Conservation (phyloP, 768 basidiomycete species). For the Galerina sulciceps region DNA sequence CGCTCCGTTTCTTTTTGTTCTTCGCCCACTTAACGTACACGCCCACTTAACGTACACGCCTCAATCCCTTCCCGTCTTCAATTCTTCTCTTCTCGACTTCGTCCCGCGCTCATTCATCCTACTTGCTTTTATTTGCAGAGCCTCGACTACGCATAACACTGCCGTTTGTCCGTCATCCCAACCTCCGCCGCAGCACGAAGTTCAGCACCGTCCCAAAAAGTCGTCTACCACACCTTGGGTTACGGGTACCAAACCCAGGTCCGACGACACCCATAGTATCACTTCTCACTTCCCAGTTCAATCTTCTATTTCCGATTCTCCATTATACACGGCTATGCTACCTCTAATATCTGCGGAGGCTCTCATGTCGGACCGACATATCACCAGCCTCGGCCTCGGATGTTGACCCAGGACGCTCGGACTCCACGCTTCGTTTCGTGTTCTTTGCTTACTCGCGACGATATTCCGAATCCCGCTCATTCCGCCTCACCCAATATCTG, state of each 20-base stretch:
- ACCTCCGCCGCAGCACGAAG: not conserved
- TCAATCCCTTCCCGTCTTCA: not conserved
- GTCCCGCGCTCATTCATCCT: not conserved
- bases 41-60: not conserved
- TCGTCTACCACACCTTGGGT: not conserved
- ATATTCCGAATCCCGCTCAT: no score
- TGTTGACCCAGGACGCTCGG: not conserved
- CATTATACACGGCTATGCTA: not conserved
- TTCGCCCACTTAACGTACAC: not conserved
- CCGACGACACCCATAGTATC: not conserved
- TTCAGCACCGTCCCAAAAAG: not conserved
- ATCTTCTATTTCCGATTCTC: not conserved
- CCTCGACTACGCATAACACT: not conserved
- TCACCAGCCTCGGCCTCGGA: not conserved
- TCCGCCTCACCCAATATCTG: no score
- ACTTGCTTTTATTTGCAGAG: not conserved
- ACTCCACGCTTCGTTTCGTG: no score
- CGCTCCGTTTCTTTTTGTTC: not conserved
- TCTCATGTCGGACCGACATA: not conserved
- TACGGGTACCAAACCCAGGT: no score
- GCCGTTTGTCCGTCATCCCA: not conserved
- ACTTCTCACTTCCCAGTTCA: not conserved
- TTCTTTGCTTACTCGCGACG: no score
- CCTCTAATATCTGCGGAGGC: no score
- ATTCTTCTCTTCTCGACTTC: not conserved